Evolutionary conservation across 2,329 filamentous ascomycete species (phyloP).

Genomic region (Claviceps humidiphila): DNA sequence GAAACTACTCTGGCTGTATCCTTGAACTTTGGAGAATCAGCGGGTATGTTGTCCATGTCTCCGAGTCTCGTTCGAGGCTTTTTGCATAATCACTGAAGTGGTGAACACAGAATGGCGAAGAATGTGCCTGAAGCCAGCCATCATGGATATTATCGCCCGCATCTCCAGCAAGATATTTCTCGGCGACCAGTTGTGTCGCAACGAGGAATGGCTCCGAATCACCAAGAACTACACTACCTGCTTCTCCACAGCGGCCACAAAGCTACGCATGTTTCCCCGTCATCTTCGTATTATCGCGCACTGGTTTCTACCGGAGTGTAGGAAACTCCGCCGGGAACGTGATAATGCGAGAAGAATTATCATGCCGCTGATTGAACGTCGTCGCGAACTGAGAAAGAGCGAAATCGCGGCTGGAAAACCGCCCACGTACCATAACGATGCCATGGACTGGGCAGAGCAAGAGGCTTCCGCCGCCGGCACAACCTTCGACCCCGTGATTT

Average conservation of each 20-base stretch:
- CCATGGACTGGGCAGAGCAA: conserved; percentile 40
- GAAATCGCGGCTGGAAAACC: conserved; percentile 17
- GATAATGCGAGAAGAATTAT: conserved; percentile 5
- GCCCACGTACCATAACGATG: conserved; percentile 29
- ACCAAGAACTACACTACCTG: conserved; percentile 33
- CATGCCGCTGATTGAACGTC: conserved; percentile 29
- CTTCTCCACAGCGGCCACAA: conserved; percentile 16
- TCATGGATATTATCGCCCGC: conserved; percentile 9
- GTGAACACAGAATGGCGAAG: conserved; percentile 6
- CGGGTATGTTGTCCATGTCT: neutral
- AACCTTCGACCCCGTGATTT: conserved; percentile 6
- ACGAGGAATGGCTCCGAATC: conserved; percentile 29
- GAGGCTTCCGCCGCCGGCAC: conserved; percentile 28
- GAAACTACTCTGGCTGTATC: neutral
- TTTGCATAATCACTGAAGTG: neutral
- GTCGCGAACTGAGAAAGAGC: conserved; percentile 26
- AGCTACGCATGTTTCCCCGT: conserved; percentile 27
- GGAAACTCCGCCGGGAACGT: conserved; percentile 16
- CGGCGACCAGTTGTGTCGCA: conserved; percentile 22
- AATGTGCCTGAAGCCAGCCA: conserved; percentile 4
- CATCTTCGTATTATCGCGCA: conserved; percentile 32
- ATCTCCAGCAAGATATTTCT: conserved; percentile 21
- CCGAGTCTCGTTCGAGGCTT: too few relatives aligned
- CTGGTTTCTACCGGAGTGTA: conserved; percentile 26
- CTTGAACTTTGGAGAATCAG: neutral